Evolutionary conservation across 2,329 filamentous ascomycete species (phyloP), one percentile per base, ranked within the genome.

Genomic region (Massarina eburnea): DNA sequence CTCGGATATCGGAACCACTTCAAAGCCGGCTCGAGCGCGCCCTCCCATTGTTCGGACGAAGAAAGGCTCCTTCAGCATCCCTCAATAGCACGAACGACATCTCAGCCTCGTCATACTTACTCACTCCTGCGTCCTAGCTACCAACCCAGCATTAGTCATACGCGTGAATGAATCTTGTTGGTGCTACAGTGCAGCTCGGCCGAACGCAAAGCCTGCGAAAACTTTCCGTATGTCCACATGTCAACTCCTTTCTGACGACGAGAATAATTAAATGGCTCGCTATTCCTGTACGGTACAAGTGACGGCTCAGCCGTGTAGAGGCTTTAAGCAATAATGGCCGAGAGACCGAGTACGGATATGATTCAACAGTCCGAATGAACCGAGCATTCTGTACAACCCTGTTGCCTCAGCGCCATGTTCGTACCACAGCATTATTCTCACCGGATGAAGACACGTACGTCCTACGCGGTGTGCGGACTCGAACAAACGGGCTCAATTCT

Each of bases 161-260:
- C 54, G 38, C 41, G 48, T 39, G 19, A 14, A 40, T 49, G 37
- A 21, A 41, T 36, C 40, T 37, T 36, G 35, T 40, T 32, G 43
- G 37, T 44, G 48, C 34, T 30, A 22, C n/a, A n/a, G n/a, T 39
- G 36, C 30, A 34, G 48, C 47, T 64, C 61, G 61, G 61, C 61
- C 61, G 59, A 64, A 45, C 27, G 17, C 37, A 50, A 38, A 42
- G 29, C 39, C 15, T 45, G 43, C 37, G 35, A 45, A 36, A 19
- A 45, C 9, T 22, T 14, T 4, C 27, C 41, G 46, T 34, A 35
- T 33, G 34, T 43, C 37, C 40, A 41, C 49, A 47, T 46, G 32
- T 54, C 55, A 49, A 57, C 40, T 44, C 45, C 26, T 26, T 33
- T n/a, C 38, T 46, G 45, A 45, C 37, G 35, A 49, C 44, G 40